Conservation (phyloP, 371 early-diverging fungal species). For the Blakeslea trispora region DNA sequence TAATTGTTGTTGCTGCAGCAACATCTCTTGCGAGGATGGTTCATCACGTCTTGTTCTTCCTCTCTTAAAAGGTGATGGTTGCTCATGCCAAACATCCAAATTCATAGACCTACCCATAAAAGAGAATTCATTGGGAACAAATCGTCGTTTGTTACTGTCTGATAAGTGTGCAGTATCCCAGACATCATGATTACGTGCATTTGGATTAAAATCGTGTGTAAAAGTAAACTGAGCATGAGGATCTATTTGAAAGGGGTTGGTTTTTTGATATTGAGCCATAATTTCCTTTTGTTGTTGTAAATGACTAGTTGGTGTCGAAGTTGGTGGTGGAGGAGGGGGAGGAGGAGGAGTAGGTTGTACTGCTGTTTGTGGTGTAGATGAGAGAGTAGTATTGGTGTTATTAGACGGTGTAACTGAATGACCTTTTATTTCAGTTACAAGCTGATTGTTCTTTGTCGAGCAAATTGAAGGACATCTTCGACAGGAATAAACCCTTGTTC, state of each 20-base stretch:
- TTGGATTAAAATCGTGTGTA: constrained; percentile 23
- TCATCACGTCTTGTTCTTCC: constrained; percentile 42
- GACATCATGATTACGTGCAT: constrained; percentile 12
- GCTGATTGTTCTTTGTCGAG: constrained; percentile 51
- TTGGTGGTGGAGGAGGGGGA: constrained; percentile 6
- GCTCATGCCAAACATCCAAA: constrained; percentile 35
- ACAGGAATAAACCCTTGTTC: constrained; percentile 54
- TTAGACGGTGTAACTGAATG: no score
- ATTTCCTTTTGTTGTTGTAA: constrained; percentile 20
- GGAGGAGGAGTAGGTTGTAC: not conserved
- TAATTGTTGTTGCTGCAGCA: constrained; percentile 8
- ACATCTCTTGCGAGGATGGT: constrained; percentile 3
- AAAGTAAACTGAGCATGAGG: constrained; percentile 52
- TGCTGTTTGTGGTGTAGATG: no score
- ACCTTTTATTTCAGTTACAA: constrained; percentile 34
- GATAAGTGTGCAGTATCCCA: constrained; percentile 17
- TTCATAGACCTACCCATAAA: constrained; percentile 48
- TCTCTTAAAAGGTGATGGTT: constrained; percentile 34
- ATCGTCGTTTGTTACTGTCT: constrained; percentile 31
- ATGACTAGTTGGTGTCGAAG: no score
- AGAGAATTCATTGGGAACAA: constrained; percentile 30
- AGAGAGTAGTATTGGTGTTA: no score
- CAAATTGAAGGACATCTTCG: constrained; percentile 58
- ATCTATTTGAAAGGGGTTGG: constrained; percentile 46
- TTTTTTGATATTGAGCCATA: no score